Base-by-base conservation (phyloP, 1,139 yeast species). In the Zygosaccharomyces sapae region DNA sequence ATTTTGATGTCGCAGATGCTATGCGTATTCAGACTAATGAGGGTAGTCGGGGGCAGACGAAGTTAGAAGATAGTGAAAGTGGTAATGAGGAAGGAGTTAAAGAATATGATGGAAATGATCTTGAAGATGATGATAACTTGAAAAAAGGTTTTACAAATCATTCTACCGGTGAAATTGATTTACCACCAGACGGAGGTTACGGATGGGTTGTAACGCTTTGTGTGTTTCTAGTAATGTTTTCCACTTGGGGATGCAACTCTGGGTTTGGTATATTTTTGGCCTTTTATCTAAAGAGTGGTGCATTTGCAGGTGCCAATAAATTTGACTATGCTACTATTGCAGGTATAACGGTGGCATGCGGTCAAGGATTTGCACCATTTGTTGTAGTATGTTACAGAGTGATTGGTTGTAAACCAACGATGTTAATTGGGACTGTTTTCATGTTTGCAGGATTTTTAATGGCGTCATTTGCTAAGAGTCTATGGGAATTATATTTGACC, bases 211-310 rank as follows among this genome's bases (percentile, higher is more conserved):
- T 81, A 45, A 79, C 82, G 0, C 46, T 75, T 2, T 76, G 84
- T 54, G 77, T 77, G 0, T 70, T 78, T 62, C 58, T 75, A 25
- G 71, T 80, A 40, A 74, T 76, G 55, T 74, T 80, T 51, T 69
- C 79, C 27, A 77, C 88, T 1, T 86, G 95, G 95, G 95, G 95
- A 19, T 71, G 81, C 39, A 83, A 81, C 58, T 77, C 86, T 4
- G 76, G 80, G 0, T 86, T 75, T 58, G 90, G 92, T 42, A 83
- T 86, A 3, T 83, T 79, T 56, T 67, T 86, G 31, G 74, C 78
- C 33, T 80, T 70, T 58, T 86, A 81, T 59, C 60, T 80, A 22
- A 61, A 70, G 12, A 58, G 70, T 37, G 63, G 75, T 42, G 66
- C 70, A 1, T 83, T 81, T 53, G 74, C 77, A 0, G 85, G 80